Evolutionary conservation across 2,329 filamentous ascomycete genomes (phyloP).

Genomic region (Sordariomycetes sp.): DNA sequence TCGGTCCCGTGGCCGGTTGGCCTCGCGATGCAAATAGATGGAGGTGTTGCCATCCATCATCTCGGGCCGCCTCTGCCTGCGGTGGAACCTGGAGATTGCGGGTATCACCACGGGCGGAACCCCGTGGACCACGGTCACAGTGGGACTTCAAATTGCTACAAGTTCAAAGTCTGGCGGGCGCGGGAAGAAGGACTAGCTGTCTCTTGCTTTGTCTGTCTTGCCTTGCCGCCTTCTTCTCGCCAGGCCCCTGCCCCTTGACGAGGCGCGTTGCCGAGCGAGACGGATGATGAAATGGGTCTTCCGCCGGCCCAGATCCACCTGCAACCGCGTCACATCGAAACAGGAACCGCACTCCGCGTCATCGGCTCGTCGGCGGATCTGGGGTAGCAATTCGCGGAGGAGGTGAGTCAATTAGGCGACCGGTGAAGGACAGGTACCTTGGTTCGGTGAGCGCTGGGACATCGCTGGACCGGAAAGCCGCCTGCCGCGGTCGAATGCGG

Average conservation of each 20-base stretch:
- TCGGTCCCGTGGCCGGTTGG: neutral
- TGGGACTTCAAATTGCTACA: neutral
- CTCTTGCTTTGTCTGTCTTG: neutral
- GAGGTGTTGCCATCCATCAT: neutral
- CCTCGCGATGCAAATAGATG: neutral
- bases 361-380: neutral
- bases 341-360: neutral
- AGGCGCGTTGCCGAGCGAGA: neutral
- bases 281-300: neutral
- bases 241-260: neutral
- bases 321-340: neutral
- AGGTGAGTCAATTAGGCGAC: neutral
- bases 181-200: neutral
- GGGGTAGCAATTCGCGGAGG: neutral
- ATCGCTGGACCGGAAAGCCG: neutral
- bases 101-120: neutral
- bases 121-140: neutral
- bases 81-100: neutral
- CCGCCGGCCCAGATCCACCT: neutral
- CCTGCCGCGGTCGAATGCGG: neutral
- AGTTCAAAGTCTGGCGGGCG: neutral
- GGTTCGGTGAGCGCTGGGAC: slow-evolving; percentile 3
- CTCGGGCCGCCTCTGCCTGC: neutral
- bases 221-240: neutral
- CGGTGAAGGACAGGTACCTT: neutral